A percentile compares a stretch with the other conserved stretches of the same genome.
phyloP scores from a whole-genome alignment of 2,329 filamentous ascomycete genomes.

The Aureobasidium sp. region DNA sequence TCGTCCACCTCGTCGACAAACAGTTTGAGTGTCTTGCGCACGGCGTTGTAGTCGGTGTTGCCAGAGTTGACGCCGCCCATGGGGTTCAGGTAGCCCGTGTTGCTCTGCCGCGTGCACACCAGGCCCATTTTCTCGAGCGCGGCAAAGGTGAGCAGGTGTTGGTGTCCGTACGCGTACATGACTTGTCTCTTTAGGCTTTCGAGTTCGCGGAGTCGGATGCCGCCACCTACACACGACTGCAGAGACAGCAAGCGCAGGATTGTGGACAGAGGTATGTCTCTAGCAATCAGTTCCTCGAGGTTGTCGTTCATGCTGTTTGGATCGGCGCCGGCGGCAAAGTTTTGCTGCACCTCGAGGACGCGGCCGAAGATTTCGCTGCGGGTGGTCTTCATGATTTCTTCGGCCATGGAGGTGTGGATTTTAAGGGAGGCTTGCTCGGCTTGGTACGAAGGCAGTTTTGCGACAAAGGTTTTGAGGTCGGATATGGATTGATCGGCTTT shows the following conservation, averaged over 20 bases:
- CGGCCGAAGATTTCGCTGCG: constrained; percentile 82
- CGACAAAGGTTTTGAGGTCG: constrained; percentile 91
- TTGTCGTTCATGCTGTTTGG: constrained; percentile 71
- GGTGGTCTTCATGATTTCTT: constrained; percentile 92
- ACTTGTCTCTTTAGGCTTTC: constrained; percentile 84
- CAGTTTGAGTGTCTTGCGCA: constrained; percentile 76
- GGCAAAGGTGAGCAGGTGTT: constrained; percentile 83
- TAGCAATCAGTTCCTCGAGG: constrained; percentile 90
- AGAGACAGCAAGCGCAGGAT: constrained; percentile 80
- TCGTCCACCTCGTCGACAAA: constrained; percentile 97
- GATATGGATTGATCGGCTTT: constrained; percentile 72
- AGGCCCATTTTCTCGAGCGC: constrained; percentile 84
- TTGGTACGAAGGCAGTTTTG: constrained; percentile 83
- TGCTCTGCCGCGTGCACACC: constrained; percentile 61
- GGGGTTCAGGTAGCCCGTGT: constrained; percentile 71
- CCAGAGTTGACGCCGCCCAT: constrained; percentile 50
- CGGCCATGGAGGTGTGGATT: constrained; percentile 81
- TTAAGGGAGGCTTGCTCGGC: constrained; percentile 90
- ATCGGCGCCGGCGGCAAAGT: constrained; percentile 81
- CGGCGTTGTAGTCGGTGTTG: constrained; percentile 68
- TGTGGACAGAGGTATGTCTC: constrained; percentile 70
- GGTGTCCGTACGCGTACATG: constrained; percentile 86
- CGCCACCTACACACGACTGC: constrained; percentile 82
- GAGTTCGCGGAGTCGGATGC: constrained; percentile 78
- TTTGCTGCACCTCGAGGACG: constrained; percentile 88